Evolutionary conservation across 257 asterid genomes (phyloP).

Genomic region (Primulina tabacum): DNA sequence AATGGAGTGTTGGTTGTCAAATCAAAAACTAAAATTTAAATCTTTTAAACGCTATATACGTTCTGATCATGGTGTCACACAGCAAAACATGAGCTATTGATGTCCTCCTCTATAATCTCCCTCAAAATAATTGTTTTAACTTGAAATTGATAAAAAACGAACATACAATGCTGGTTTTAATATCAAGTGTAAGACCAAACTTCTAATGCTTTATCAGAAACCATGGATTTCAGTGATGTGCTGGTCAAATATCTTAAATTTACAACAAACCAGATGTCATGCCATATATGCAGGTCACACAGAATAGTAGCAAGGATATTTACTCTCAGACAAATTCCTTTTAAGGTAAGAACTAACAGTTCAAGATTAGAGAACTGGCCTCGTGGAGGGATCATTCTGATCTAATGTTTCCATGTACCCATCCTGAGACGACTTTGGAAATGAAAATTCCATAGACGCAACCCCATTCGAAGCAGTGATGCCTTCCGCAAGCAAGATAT

Average conservation of each 20-base stretch:
- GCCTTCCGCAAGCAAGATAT: constrained; percentile 82
- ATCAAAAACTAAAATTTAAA: too few relatives aligned
- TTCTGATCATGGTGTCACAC: too few relatives aligned
- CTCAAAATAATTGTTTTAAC: too few relatives aligned
- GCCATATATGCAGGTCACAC: neutral
- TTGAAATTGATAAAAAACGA: too few relatives aligned
- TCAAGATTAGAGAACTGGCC: constrained; percentile 34
- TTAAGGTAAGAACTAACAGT: neutral
- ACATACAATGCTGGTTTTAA: neutral
- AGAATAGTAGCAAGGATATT: neutral
- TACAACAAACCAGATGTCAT: neutral
- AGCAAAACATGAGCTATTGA: too few relatives aligned
- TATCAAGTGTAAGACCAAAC: too few relatives aligned
- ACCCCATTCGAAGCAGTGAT: constrained; percentile 71
- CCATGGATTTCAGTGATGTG: neutral
- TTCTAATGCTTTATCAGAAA: too few relatives aligned
- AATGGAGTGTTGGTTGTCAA: neutral
- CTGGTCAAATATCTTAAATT: too few relatives aligned
- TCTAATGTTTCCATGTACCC: constrained; percentile 59
- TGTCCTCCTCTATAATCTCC: too few relatives aligned
- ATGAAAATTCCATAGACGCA: constrained; percentile 68
- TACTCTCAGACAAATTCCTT: neutral
- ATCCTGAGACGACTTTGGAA: constrained; percentile 55
- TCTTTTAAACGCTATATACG: neutral
- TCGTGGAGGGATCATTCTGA: constrained; percentile 41